phyloP scores from a whole-genome alignment of 2,329 filamentous ascomycete species.

The Penicillium sp. region DNA sequence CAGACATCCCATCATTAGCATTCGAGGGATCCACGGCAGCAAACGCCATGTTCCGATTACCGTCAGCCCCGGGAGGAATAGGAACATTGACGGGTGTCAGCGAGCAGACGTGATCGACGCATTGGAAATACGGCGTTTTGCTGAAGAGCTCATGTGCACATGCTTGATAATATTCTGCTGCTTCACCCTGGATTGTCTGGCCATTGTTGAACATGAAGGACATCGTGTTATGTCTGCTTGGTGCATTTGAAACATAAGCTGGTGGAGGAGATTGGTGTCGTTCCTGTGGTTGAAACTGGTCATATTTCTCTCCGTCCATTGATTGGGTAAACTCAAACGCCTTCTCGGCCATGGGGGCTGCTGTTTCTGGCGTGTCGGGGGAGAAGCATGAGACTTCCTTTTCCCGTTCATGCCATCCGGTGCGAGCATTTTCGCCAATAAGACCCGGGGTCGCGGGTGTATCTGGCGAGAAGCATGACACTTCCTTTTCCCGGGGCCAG shows the following conservation, averaged over 20 bases:
- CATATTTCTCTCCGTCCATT: neutral
- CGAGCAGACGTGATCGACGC: conserved; percentile 45
- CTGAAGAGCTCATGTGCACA: conserved; percentile 48
- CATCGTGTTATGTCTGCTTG: conserved; percentile 13
- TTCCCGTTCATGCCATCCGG: conserved; percentile 27
- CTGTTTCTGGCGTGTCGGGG: conserved; percentile 35
- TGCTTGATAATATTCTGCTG: conserved; percentile 48
- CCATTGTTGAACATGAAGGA: conserved; percentile 28
- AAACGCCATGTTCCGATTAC: conserved; percentile 22
- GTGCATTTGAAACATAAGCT: conserved; percentile 3
- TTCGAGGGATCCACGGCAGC: conserved; percentile 10
- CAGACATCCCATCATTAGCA: neutral
- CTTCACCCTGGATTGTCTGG: conserved; percentile 32
- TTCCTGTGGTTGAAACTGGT: neutral
- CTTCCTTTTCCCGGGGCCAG: conserved; percentile 31
- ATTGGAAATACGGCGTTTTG: conserved; percentile 45
- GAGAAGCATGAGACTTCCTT: conserved; percentile 33
- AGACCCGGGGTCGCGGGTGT: conserved; percentile 29
- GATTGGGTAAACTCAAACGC: conserved; percentile 18
- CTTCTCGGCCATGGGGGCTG: conserved; percentile 12
- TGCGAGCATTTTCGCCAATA: conserved; percentile 7
- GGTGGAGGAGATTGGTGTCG: conserved; percentile 4
- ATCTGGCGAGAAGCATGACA: conserved; percentile 35
- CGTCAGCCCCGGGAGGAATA: conserved; percentile 13
- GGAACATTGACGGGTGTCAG: conserved; percentile 31